Base-by-base conservation (phyloP, 345 rosid species). In the Salix viminalis region DNA sequence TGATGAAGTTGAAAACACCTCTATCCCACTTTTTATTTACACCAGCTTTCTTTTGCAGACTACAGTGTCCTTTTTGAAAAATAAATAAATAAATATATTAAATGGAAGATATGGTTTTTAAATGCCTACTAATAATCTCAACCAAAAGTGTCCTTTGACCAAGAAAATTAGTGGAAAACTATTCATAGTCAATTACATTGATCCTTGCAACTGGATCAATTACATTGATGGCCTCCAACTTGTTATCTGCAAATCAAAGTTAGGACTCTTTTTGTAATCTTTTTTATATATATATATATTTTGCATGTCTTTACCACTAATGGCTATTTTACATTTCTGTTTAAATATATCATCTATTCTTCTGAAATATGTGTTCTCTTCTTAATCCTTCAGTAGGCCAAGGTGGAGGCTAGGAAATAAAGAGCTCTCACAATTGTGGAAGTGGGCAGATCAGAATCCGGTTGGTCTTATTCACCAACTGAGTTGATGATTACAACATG, bases 351-450 rank as follows among this genome's bases (percentile, higher is more conserved):
- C 30, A 30, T 39, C 50, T 32, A 14, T 65, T 73, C 70, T 60
- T 54, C 71, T 75, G 65, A 76, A 62, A 61, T 26, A 48, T 73
- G 70, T 58, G 19, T 73, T 7, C 60, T 62, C 42, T 28, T 54
- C 21, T 75, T 15, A 74, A 79, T 88, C 67, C 69, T 82, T 37
- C 89, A 96, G 98, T 80, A 89, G 80, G 80, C 94, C 89, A 61
- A 91, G 97, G 79, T 93, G 96, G 94, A 92, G 98, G 78, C 67
- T 96, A 67, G 98, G 99, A 41, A 96, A 96, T 75, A 96, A 88
- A 87, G 99, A 96, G 86, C 93, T 96, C 81, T 93, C 99, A 24
- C 99, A 93, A 77, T 83, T 96, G 73, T 96, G 99, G 99, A 92
- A 93, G 82, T 96, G 97, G 99, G 91, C 98, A 9, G 99, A 96